Evolutionary conservation across 108 stramenopile species (phyloP).

Genomic region (Seminavis robusta): DNA sequence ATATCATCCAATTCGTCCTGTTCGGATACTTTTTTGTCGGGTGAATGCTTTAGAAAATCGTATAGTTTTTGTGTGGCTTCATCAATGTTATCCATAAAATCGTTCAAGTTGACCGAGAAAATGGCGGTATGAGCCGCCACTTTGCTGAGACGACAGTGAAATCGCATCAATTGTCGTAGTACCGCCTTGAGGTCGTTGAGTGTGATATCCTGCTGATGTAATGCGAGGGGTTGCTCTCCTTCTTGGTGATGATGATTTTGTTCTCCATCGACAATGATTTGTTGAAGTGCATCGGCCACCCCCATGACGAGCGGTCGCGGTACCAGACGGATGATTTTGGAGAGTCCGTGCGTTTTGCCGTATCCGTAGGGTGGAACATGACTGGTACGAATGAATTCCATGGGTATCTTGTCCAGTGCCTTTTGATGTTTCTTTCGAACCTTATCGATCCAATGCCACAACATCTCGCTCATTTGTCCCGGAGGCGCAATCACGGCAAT

Average conservation of each 20-base stretch:
- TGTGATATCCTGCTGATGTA: slow-evolving; percentile 7
- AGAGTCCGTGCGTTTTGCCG: slow-evolving; percentile 84
- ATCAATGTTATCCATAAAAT: slow-evolving; percentile 28
- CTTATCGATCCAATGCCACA: slow-evolving; percentile 15
- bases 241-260: not conserved
- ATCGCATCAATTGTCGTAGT: slow-evolving; percentile 69
- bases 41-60: slow-evolving; percentile 22
- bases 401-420: slow-evolving; percentile 4
- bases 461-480: slow-evolving; percentile 16
- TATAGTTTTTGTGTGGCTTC: slow-evolving; percentile 28
- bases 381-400: slow-evolving; percentile 50
- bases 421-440: slow-evolving; percentile 8
- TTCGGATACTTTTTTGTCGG: not conserved
- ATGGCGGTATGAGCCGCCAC: slow-evolving; percentile 86
- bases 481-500: slow-evolving; percentile 44
- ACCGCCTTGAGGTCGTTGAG: slow-evolving; percentile 39
- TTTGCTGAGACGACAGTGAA: slow-evolving; percentile 82
- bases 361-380: slow-evolving; percentile 89
- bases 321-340: slow-evolving; percentile 68
- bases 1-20: slow-evolving; percentile 17
- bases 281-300: slow-evolving; percentile 29
- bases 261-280: not conserved
- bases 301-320: slow-evolving; percentile 52
- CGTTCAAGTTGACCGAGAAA: slow-evolving; percentile 48
- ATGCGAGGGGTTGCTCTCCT: not conserved